Percentiles rank a stretch among this genome's conserved stretches.
phyloP scores from a whole-genome alignment of 345 rosid genomes.

The Triadica sebifera region DNA sequence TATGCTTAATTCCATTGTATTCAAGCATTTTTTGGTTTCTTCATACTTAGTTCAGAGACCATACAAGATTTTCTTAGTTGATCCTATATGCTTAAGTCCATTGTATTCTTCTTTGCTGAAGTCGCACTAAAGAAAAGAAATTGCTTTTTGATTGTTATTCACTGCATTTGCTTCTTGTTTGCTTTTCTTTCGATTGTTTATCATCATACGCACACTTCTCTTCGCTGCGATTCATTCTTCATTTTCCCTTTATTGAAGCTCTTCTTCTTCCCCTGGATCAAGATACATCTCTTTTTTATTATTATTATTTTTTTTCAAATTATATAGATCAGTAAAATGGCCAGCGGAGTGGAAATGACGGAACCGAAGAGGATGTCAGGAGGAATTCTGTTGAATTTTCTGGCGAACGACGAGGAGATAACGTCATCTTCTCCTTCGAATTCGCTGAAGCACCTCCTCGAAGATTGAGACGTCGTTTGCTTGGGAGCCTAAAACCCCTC shows the following conservation, averaged over 20 bases:
- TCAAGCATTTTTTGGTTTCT: no score
- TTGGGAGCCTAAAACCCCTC: conserved; percentile 14
- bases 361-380: conserved; percentile 8
- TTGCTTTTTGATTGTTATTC: no score
- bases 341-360: background rate
- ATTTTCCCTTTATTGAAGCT: background rate
- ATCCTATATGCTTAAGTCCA: no score
- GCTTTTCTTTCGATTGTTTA: no score
- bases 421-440: background rate
- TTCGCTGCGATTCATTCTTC: background rate
- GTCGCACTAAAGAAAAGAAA: no score
- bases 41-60: no score
- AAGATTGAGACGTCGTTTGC: conserved; percentile 9
- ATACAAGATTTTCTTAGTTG: no score
- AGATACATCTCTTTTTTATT: background rate
- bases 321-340: background rate
- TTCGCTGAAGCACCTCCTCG: conserved; percentile 11
- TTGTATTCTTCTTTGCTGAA: no score
- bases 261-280: background rate
- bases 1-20: no score
- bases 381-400: conserved; percentile 11
- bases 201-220: background rate
- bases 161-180: no score
- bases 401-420: background rate
- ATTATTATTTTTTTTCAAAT: background rate